These are phyloP conservation scores for Suhomyces pyralidae DNA, from an alignment of 805 yeast species.

Conservation along the genomic window DNA sequence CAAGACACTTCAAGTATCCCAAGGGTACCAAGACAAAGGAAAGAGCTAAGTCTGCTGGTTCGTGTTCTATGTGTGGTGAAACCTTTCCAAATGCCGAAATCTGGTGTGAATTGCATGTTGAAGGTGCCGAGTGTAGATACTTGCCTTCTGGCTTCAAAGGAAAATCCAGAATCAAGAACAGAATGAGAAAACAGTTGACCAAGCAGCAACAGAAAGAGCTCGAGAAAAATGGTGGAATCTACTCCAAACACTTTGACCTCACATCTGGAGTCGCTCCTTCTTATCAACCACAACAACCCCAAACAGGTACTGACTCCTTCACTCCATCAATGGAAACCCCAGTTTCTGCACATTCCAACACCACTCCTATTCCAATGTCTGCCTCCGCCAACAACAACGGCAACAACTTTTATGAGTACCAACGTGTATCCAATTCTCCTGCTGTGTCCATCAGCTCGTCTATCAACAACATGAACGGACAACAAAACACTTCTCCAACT, in stretches of 20 bases:
- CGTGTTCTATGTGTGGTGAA: constrained; percentile 55
- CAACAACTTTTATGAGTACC: constrained; percentile 1
- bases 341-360: neutral
- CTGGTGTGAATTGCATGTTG: constrained; percentile 53
- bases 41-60: constrained; percentile 42
- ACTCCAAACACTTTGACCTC: constrained; percentile 7
- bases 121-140: constrained; percentile 46
- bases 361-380: constrained; percentile 12
- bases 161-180: constrained; percentile 42
- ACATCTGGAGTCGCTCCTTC: constrained; percentile 1
- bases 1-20: constrained; percentile 57
- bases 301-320: neutral
- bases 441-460: constrained; percentile 5
- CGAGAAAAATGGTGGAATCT: constrained; percentile 11
- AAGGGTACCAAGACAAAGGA: constrained; percentile 50
- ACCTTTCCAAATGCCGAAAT: constrained; percentile 46
- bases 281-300: neutral
- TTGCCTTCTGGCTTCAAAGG: constrained; percentile 45
- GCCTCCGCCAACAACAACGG: constrained; percentile 10
- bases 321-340: constrained; percentile 1
- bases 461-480: constrained; percentile 1
- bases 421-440: constrained; percentile 1
- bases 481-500: neutral
- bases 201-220: constrained; percentile 17
- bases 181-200: constrained; percentile 37